These are phyloP conservation scores for Phytophthora capsici DNA, from an alignment of 352 stramenopile genomes.

Conservation along the genomic window DNA sequence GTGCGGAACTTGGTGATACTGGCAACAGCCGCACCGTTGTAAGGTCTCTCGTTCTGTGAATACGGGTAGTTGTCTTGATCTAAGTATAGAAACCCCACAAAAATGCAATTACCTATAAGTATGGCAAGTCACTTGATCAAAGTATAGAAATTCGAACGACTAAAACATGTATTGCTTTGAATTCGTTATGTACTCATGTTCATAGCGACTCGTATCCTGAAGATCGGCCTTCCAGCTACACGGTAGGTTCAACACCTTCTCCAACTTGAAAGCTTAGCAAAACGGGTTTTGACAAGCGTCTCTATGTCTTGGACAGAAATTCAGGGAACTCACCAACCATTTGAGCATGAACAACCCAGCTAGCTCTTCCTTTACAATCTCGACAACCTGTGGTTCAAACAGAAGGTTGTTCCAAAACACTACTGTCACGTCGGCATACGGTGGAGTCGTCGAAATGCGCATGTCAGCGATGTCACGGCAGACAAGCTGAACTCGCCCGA, in stretches of 20 bases:
- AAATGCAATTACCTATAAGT: no score
- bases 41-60: background rate
- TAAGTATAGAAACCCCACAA: background rate
- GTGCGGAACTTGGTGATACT: background rate
- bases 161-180: background rate
- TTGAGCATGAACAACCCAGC: background rate
- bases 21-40: background rate
- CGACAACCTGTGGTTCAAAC: background rate
- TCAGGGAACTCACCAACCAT: background rate
- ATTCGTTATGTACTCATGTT: no score
- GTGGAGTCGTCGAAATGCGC: background rate
- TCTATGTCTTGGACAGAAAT: background rate
- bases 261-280: background rate
- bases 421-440: background rate
- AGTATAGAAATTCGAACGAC: background rate
- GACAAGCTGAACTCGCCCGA: background rate
- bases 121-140: background rate
- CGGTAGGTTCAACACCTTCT: no score
- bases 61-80: background rate
- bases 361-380: background rate
- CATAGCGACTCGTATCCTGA: background rate
- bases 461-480: background rate
- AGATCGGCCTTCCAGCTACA: background rate
- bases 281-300: background rate
- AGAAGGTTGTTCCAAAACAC: background rate